Evolutionary conservation across 2,329 filamentous ascomycete genomes (phyloP).

Genomic region (Aureobasidium lini): DNA sequence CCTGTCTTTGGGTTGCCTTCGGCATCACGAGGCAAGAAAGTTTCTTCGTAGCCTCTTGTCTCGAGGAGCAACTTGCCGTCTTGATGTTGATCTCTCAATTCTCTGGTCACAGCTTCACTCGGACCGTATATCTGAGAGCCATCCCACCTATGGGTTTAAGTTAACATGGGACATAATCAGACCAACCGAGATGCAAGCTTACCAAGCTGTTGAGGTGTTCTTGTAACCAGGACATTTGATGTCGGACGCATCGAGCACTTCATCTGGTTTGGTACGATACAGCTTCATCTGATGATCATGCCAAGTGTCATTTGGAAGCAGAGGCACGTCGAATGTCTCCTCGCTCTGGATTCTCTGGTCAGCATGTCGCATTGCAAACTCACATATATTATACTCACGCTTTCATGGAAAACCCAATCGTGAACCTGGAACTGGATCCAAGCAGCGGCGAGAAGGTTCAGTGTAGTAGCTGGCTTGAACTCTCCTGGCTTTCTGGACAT

Average conservation of each 20-base stretch:
- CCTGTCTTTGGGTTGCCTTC: slow-evolving; percentile 35
- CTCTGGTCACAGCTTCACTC: slow-evolving; percentile 30
- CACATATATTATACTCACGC: not conserved
- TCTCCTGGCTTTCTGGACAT: slow-evolving; percentile 31
- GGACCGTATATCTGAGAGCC: slow-evolving; percentile 42
- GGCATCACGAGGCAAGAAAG: slow-evolving; percentile 34
- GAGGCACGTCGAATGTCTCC: slow-evolving; percentile 23
- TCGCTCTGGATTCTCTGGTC: not conserved
- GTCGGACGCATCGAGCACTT: slow-evolving; percentile 30
- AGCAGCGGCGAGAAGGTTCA: slow-evolving; percentile 41
- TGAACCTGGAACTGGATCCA: slow-evolving; percentile 46
- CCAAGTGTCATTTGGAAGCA: slow-evolving; percentile 32
- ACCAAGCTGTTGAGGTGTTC: slow-evolving; percentile 23
- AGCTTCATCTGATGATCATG: slow-evolving; percentile 29
- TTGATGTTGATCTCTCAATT: slow-evolving; percentile 26
- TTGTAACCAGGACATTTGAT: slow-evolving; percentile 34
- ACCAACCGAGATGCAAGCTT: not conserved
- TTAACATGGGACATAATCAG: not conserved
- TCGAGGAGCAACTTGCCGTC: not conserved
- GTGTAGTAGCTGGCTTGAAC: slow-evolving; percentile 39
- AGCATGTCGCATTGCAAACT: not conserved
- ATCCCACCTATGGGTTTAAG: slow-evolving; percentile 36
- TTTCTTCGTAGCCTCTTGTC: slow-evolving; percentile 22
- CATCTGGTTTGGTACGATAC: slow-evolving; percentile 30
- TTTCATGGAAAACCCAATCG: slow-evolving; percentile 28